Base-by-base conservation (phyloP, 441 rosid genomes). In the Raphanus hybrid region DNA sequence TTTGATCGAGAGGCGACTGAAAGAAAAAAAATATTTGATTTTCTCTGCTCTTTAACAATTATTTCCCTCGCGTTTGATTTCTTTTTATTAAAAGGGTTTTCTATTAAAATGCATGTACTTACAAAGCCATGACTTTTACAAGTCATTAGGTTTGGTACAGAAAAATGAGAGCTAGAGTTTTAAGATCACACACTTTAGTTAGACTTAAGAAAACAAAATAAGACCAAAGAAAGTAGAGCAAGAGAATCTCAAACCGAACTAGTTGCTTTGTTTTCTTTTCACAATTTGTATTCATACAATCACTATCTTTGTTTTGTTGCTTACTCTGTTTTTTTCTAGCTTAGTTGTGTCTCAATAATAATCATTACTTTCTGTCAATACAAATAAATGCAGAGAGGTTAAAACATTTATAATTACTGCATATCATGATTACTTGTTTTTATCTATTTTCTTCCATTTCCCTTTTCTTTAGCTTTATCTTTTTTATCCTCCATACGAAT, bases 1-100 rank as follows among this genome's bases (percentile, higher is more conserved):
- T 88, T 86, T 80, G 79, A 78, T 58, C 54, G 55, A 59, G 64
- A 87, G 90, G 78, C 83, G 84, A 77, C 88, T 81, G 76, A 80
- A 89, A 87, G 86, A 79, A 72, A 37, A 41, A 27, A 6, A 8
- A 60, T 58, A 27, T 7, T n/a, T 11, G 8, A 34, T 34, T 6
- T 34, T 34, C 7, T 14, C 8, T 48, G 10, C 66, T 67, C 32
- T 55, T 39, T 37, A 39, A 39, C 8, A 18, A 5, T 15, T 12
- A 11, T 23, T 59, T 11, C 10, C 9, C 11, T 41, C 3, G 23
- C 5, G 23, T 58, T 68, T 45, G 26, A 2, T 32, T 63, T 75
- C 2, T 63, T 48, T 8, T 32, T 14, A 50, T 6, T 50, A 50
- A 14, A 15, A 48, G 55, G 10, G 10, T 15, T 52, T 52, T 15